Percentiles rank a stretch among this genome's conserved stretches.
Evolutionary conservation across 768 basidiomycete species (phyloP).

Genomic region (Fistulinella prunicolor): DNA sequence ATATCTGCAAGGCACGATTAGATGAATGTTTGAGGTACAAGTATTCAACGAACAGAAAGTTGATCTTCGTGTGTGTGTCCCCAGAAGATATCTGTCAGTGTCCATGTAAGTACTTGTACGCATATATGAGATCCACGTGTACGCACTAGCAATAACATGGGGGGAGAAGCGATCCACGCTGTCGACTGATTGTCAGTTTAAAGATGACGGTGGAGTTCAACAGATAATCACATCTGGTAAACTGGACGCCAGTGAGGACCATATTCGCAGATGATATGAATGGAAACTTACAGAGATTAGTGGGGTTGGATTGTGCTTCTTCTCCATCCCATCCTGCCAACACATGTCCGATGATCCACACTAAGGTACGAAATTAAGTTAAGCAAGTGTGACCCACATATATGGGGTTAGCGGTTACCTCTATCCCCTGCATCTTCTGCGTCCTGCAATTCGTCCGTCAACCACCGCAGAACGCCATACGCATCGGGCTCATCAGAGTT

Average conservation of each 20-base stretch:
- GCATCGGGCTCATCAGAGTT: constrained; percentile 41
- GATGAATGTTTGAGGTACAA: neutral
- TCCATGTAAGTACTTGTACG: neutral
- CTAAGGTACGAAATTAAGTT: constrained; percentile 19
- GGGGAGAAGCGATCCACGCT: constrained; percentile 46
- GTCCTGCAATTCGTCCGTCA: constrained; percentile 48
- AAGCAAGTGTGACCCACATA: neutral
- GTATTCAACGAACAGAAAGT: constrained; percentile 40
- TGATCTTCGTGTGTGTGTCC: constrained; percentile 74
- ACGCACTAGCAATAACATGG: constrained; percentile 42
- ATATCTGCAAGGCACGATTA: constrained; percentile 43
- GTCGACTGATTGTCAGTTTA: neutral
- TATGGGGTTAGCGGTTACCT: constrained; percentile 17
- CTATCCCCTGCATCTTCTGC: constrained; percentile 46
- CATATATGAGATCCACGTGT: neutral
- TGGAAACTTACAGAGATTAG: constrained; percentile 39
- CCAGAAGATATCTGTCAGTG: constrained; percentile 54
- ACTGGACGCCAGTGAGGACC: constrained; percentile 21
- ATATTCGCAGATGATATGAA: neutral
- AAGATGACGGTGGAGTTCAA: neutral
- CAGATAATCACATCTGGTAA: constrained; percentile 39
- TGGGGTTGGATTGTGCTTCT: constrained; percentile 39
- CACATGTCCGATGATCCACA: constrained; percentile 50
- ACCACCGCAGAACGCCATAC: constrained; percentile 46
- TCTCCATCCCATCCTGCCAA: constrained; percentile 47